These are phyloP conservation scores for Xylariales sp. DNA, from an alignment of 2,329 filamentous ascomycete species.

Conservation along the genomic window DNA sequence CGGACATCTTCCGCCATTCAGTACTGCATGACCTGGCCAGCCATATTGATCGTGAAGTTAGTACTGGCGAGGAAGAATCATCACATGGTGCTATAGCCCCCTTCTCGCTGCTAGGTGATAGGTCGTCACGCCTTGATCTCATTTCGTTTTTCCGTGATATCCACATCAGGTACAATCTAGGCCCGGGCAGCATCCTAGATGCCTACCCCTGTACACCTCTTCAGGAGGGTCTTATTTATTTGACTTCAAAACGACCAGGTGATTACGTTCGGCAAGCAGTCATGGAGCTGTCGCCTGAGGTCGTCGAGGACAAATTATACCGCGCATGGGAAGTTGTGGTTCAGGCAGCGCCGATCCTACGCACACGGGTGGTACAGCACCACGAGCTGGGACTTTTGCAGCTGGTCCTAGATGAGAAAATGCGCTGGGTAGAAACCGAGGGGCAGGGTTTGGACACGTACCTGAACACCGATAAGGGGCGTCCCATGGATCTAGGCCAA, in stretches of 20 bases:
- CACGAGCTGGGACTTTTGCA: neutral
- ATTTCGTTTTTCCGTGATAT: too few relatives aligned
- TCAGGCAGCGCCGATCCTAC: neutral
- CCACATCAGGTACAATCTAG: too few relatives aligned
- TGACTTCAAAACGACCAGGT: neutral
- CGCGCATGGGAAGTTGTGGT: neutral
- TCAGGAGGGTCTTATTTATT: neutral
- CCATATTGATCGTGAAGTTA: too few relatives aligned
- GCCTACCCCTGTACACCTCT: constrained; percentile 1
- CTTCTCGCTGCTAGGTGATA: too few relatives aligned
- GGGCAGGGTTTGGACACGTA: neutral
- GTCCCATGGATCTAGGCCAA: neutral
- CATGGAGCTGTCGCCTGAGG: neutral
- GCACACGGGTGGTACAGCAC: neutral
- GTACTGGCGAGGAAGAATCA: too few relatives aligned
- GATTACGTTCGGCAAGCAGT: neutral
- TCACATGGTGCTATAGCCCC: too few relatives aligned
- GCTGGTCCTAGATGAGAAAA: neutral
- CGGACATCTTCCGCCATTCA: too few relatives aligned
- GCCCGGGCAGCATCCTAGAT: too few relatives aligned
- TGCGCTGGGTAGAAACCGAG: neutral
- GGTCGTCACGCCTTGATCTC: too few relatives aligned
- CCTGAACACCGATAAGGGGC: neutral
- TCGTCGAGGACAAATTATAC: too few relatives aligned
- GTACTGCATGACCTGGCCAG: too few relatives aligned